Evolutionary conservation across 1,139 yeast genomes (phyloP).

Genomic region (Pichia cactophila): DNA sequence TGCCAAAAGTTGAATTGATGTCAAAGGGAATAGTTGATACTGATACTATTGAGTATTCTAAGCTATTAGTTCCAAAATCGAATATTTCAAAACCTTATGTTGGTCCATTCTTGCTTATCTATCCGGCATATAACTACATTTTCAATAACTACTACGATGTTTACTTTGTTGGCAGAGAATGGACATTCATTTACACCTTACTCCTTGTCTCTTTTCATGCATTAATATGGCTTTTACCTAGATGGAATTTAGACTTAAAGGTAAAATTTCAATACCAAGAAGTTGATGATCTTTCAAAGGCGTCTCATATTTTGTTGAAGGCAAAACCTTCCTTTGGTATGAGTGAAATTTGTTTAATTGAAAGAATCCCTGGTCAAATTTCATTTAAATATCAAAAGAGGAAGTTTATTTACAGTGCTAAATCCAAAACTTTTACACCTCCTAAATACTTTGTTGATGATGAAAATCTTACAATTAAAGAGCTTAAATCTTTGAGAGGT

Average conservation of each 20-base stretch:
- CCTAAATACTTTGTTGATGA: conserved; percentile 70
- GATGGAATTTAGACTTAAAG: conserved; percentile 77
- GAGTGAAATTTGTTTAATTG: conserved; percentile 69
- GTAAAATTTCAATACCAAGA: conserved; percentile 60
- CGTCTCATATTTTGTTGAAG: conserved; percentile 63
- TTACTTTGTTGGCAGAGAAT: conserved; percentile 71
- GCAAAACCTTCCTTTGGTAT: conserved; percentile 86
- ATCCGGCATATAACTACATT: conserved; percentile 66
- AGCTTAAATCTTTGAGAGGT: conserved; percentile 59
- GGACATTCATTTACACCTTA: conserved; percentile 82
- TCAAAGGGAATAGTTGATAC: conserved; percentile 37
- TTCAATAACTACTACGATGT: conserved; percentile 66
- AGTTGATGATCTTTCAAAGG: conserved; percentile 40
- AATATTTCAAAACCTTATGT: conserved; percentile 64
- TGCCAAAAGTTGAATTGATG: conserved; percentile 10
- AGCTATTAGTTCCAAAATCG: conserved; percentile 66
- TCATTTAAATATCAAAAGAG: conserved; percentile 89
- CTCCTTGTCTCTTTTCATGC: conserved; percentile 65
- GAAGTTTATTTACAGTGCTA: conserved; percentile 65
- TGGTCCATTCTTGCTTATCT: conserved; percentile 74
- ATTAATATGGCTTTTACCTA: conserved; percentile 84
- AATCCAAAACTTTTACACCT: conserved; percentile 56
- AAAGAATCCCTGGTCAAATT: conserved; percentile 49
- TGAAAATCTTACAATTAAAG: conserved; percentile 47
- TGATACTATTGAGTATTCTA: conserved; percentile 55